Conservation (phyloP, 2,329 filamentous ascomycete species). For the Orbilia brochopaga region DNA sequence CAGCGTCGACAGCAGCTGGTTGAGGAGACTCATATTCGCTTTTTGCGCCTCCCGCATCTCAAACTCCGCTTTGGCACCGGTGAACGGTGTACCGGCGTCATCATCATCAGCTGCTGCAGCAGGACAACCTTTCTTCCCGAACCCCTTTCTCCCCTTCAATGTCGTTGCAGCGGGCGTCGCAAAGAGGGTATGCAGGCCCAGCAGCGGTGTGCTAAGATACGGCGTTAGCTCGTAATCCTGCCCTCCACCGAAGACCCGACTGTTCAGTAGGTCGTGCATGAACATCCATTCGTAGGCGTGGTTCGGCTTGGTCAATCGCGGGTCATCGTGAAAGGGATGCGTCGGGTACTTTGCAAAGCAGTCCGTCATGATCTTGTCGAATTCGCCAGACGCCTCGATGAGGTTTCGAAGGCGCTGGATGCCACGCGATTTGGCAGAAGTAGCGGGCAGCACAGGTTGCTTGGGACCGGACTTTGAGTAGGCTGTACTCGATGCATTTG, state of each 20-base stretch:
- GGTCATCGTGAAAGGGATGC: constrained; percentile 91
- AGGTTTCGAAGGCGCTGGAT: constrained; percentile 74
- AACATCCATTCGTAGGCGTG: constrained; percentile 91
- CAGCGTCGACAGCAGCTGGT: constrained; percentile 72
- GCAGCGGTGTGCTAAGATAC: constrained; percentile 82
- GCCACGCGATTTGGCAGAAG: constrained; percentile 74
- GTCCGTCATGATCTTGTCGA: constrained; percentile 78
- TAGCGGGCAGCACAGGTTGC: constrained; percentile 58
- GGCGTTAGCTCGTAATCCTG: constrained; percentile 92
- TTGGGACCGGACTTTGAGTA: constrained; percentile 66
- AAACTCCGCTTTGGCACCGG: constrained; percentile 81
- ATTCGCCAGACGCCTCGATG: constrained; percentile 78
- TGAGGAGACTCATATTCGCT: constrained; percentile 75
- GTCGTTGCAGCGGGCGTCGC: constrained; percentile 60
- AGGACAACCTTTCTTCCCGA: constrained; percentile 54
- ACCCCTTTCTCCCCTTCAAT: constrained; percentile 57
- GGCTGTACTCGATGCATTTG: constrained; percentile 60
- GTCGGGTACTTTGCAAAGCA: constrained; percentile 85
- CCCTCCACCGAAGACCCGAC: constrained; percentile 70
- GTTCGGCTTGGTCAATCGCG: constrained; percentile 84
- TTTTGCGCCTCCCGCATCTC: constrained; percentile 80
- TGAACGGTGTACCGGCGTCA: constrained; percentile 72
- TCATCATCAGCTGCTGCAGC: constrained; percentile 59
- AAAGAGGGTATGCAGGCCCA: constrained; percentile 92
- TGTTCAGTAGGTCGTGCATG: constrained; percentile 81